Evolutionary conservation across 306 rosid genomes (phyloP).

Genomic region (Lathyrus oleraceus): DNA sequence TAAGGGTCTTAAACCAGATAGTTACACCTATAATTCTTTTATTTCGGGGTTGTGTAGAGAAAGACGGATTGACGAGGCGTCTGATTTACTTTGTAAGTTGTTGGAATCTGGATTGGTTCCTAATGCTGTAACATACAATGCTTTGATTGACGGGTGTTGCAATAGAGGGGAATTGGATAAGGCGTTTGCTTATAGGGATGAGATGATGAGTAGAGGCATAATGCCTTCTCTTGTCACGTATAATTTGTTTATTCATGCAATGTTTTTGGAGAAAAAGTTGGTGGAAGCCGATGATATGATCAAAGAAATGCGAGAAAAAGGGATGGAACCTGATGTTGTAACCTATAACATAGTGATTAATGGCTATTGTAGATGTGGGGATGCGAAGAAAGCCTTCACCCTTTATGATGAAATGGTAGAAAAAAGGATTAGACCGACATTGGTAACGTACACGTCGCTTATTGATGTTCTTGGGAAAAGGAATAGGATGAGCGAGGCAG

Average conservation of each 20-base stretch:
- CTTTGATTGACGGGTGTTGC: constrained; percentile 76
- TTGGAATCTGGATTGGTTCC: constrained; percentile 57
- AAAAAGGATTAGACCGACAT: constrained; percentile 57
- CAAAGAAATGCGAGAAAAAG: constrained; percentile 64
- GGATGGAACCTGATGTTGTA: constrained; percentile 62
- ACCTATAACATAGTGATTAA: constrained; percentile 79
- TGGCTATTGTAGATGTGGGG: constrained; percentile 72
- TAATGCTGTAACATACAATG: constrained; percentile 66
- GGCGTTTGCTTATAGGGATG: constrained; percentile 64
- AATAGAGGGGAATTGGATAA: constrained; percentile 66
- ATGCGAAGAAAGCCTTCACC: constrained; percentile 63
- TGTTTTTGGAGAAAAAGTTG: constrained; percentile 65
- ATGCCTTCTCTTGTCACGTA: constrained; percentile 60
- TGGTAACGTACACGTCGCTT: constrained; percentile 77
- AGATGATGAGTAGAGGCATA: constrained; percentile 69
- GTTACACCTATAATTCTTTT: constrained; percentile 64
- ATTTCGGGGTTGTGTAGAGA: constrained; percentile 68
- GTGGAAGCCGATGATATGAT: constrained; percentile 61
- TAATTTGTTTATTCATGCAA: constrained; percentile 78
- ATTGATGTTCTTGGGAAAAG: constrained; percentile 61
- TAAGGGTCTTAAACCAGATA: constrained; percentile 66
- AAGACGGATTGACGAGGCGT: constrained; percentile 65
- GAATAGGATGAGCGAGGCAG: constrained; percentile 72
- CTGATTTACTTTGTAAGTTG: constrained; percentile 55
- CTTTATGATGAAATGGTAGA: constrained; percentile 64